A percentile compares a stretch with the other conserved stretches of the same genome.
phyloP scores from a whole-genome alignment of 2,329 filamentous ascomycete genomes.

The Fusarium caatingaense region DNA sequence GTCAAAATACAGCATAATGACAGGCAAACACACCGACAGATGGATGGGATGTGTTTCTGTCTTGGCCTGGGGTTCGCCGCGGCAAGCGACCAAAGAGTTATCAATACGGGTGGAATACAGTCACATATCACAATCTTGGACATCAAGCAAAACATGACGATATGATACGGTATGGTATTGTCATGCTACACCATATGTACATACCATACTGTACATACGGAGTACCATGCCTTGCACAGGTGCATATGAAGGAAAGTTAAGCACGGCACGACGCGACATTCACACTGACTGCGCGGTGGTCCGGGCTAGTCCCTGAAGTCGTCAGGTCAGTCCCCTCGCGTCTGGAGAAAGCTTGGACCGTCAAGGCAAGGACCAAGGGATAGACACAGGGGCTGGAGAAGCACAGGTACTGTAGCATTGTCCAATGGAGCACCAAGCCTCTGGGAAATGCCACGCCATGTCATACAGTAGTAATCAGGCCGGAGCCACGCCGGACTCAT shows the following conservation, averaged over 20 bases:
- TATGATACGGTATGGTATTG: slow-evolving; percentile 3
- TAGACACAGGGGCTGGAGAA: slow-evolving; percentile 26
- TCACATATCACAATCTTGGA: slow-evolving; percentile 32
- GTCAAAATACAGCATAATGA: slow-evolving; percentile 26
- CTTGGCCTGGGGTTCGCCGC: slow-evolving; percentile 36
- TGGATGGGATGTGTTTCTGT: slow-evolving; percentile 11
- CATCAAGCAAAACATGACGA: slow-evolving; percentile 29
- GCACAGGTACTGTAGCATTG: slow-evolving; percentile 1
- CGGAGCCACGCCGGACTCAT: slow-evolving; percentile 29
- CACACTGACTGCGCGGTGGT: slow-evolving; percentile 32
- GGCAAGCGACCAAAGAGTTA: slow-evolving; percentile 26
- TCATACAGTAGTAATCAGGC: slow-evolving; percentile 8
- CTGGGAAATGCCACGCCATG: slow-evolving; percentile 27
- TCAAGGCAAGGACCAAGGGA: slow-evolving; percentile 32
- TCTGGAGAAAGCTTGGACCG: slow-evolving; percentile 37
- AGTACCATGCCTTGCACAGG: neutral
- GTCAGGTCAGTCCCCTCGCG: slow-evolving; percentile 18
- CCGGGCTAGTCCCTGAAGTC: slow-evolving; percentile 23
- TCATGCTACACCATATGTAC: neutral
- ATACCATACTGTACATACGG: neutral
- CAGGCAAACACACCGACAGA: slow-evolving; percentile 28
- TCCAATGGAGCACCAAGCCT: slow-evolving; percentile 26
- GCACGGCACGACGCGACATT: slow-evolving; percentile 37
- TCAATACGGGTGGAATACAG: slow-evolving; percentile 5
- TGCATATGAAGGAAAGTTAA: slow-evolving; percentile 13